Base-by-base conservation (phyloP, 2,329 filamentous ascomycete species). In the Alternaria rosae region DNA sequence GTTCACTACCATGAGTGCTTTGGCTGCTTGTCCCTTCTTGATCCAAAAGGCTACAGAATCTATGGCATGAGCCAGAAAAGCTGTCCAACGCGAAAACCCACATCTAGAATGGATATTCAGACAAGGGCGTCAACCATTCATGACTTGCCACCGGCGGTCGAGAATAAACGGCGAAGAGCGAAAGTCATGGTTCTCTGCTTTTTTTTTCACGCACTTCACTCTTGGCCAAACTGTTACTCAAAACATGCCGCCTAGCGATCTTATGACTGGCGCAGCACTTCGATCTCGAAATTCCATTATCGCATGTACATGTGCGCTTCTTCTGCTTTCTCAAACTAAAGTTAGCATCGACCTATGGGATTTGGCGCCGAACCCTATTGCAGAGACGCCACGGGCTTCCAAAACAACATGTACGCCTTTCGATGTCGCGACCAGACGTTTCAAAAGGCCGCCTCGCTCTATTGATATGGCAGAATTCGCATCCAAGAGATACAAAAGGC, bases 171-270 rank as follows among this genome's bases (percentile, higher is more conserved):
- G 12, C 26, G 4, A n/a, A n/a, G n/a, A n/a, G n/a, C n/a, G n/a
- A n/a, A n/a, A n/a, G 28, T 13, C 32, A 35, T 35, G 32, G 32
- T n/a, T 35, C 0, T 38, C 15, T 38, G 15, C 15, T 38, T n/a
- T 8, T 38, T n/a, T 8, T 15, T n/a, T 1, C 8, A 5, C 32
- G 0, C 0, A n/a, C 13, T 35, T n/a, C 8, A 4, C 15, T n/a
- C 0, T 35, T 38, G 4, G 6, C 4, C 5, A n/a, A 10, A 0
- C 10, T 7, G 3, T 10, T 5, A 10, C 32, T 38, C 15, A 35
- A 35, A 35, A 1, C 15, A 8, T 3, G 15, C 6, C 1, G 2
- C 0, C 15, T 8, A 8, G 30, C 0, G 0, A n/a, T n/a, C 13
- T 0, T 5, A 35, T 35, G 32, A 38, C 32, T 38, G 7, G 32